Base-by-base conservation (phyloP, 371 early-diverging fungal genomes). In the Mucor mucedo region DNA sequence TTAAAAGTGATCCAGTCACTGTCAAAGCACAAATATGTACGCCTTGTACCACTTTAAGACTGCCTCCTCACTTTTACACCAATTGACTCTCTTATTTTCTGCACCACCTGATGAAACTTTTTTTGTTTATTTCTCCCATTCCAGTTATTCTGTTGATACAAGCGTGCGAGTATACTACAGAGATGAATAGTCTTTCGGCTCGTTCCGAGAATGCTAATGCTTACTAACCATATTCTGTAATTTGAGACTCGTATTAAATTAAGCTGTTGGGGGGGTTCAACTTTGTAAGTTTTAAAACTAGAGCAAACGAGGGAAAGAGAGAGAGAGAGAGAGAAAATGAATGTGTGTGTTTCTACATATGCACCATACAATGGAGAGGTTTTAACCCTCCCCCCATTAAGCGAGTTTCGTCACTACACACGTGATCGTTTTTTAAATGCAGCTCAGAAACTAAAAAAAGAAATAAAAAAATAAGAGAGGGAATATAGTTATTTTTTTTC, bases 371-470 rank as follows among this genome's bases (percentile, higher is more conserved):
- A 21, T 21, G 21, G 21, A 21, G 21, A 21, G 21, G 21, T 21
- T 21, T 21, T 21, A 21, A 21, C 21, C 21, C 21, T 21, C 21
- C 21, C 21, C 14, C 14, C 41, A 41, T 9, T 11, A 13, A 42
- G n/a, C 13, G n/a, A 4, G 16, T 47, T 47, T 47, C 47, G 47
- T 47, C 47, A 47, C 21, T 47, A 5, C 21, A 21, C 47, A 47
- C 47, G 47, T 47, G 47, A 50, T 50, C 48, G 11, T 50, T 50
- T 49, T 48, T 50, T 4, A 50, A 50, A 50, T 50, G 50, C 50
- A 50, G 50, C 50, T 10, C 30, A 28, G 13, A 29, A 50, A 50
- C 13, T 30, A 42, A 42, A 11, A n/a, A 42, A n/a, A 42, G 44
- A 10, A 14, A 14, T 9, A 42, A 5, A 42, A 11, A 42, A 4